phyloP scores from a whole-genome alignment of 202 grass and related monocot species.

The Setaria viridis region DNA sequence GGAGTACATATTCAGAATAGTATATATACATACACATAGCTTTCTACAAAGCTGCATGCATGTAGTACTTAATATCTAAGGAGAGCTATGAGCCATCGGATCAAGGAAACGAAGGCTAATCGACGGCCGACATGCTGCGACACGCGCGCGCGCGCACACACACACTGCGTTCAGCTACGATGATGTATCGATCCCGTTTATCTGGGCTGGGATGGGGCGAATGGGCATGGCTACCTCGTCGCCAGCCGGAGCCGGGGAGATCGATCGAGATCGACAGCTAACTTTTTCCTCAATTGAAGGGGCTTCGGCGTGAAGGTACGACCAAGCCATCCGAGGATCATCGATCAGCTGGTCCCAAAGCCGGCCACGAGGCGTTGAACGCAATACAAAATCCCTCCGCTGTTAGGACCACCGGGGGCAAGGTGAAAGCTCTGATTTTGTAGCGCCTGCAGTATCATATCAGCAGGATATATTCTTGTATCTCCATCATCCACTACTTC shows the following conservation, averaged over 20 bases:
- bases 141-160: no score
- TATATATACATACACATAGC: no score
- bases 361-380: slow-evolving; percentile 37
- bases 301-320: slow-evolving; percentile 31
- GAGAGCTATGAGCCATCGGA: no score
- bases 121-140: no score
- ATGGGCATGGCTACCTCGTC: not conserved
- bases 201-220: not conserved
- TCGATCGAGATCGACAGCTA: not conserved
- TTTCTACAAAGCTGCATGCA: no score
- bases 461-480: not conserved
- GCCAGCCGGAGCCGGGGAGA: not conserved
- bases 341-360: slow-evolving; percentile 30
- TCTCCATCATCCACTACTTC: not conserved
- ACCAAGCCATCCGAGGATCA: slow-evolving; percentile 24
- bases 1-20: not conserved
- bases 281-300: slow-evolving; percentile 35
- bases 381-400: slow-evolving; percentile 36
- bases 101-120: no score
- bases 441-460: not conserved
- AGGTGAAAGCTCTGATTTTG: slow-evolving; percentile 22
- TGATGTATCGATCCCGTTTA: not conserved
- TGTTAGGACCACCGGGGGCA: slow-evolving; percentile 23
- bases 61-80: no score
- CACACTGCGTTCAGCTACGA: not conserved